Conservation (phyloP, 1,139 yeast genomes). For the Kurtzmaniella natalensis region DNA sequence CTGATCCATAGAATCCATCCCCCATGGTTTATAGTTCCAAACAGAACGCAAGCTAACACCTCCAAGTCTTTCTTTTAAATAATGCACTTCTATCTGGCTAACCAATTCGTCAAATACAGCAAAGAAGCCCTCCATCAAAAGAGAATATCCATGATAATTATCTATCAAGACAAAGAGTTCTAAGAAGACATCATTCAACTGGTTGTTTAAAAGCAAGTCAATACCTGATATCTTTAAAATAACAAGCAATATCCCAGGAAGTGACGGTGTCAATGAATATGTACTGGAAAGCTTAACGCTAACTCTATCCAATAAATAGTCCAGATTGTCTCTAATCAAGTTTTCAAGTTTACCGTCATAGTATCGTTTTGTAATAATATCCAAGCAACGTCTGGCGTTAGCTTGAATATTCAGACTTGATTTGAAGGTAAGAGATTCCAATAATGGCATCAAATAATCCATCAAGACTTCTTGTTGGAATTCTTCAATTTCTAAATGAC, state of each 20-base stretch:
- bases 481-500: conserved; percentile 19
- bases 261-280: conserved; percentile 61
- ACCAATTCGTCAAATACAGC: conserved; percentile 64
- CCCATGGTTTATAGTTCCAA: conserved; percentile 50
- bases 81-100: conserved; percentile 44
- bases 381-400: conserved; percentile 25
- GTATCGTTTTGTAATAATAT: conserved; percentile 45
- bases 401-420: conserved; percentile 25
- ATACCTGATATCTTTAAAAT: conserved; percentile 68
- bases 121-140: conserved; percentile 71
- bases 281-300: conserved; percentile 66
- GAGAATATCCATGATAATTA: conserved; percentile 75
- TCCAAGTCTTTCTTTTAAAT: conserved; percentile 19
- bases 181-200: conserved; percentile 65
- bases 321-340: conserved; percentile 64
- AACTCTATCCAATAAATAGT: conserved; percentile 74
- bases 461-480: conserved; percentile 30
- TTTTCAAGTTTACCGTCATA: conserved; percentile 54
- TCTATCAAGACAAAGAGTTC: conserved; percentile 77
- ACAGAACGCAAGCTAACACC: conserved; percentile 13
- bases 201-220: conserved; percentile 48
- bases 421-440: conserved; percentile 32
- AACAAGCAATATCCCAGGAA: conserved; percentile 66
- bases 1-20: conserved; percentile 37
- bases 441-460: conserved; percentile 28